Evolutionary conservation across 352 stramenopile species (phyloP), one percentile per base, ranked within the genome.

Genomic region (Phytophthora uliginosa): DNA sequence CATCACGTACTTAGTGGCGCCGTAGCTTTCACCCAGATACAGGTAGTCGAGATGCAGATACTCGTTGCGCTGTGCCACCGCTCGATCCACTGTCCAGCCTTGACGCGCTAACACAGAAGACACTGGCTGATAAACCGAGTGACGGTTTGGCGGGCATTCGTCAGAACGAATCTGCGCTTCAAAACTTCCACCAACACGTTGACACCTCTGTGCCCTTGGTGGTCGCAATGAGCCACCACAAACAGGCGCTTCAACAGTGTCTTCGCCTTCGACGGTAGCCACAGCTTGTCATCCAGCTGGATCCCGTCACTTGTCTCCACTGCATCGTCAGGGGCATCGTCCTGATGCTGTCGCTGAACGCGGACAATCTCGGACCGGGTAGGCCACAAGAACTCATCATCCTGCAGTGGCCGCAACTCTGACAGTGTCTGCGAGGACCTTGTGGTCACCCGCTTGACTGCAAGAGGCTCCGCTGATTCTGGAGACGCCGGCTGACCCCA

Each of bases 131-230:
- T 28, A 31, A 59, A 48, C 31, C 24, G 40, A 7, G 18, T 6
- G 5, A 60, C 26, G 4, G 10, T 26, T 48, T 48, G 28, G 1
- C 45, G 53, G 4, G 4, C 48, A 18, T 57, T 33, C 2, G 12
- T 40, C 6, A 58, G 13, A 4, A 2, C 45, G 10, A 50, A 36
- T 17, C 34, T 51, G 20, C 7, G 10, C 10, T 63, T 48, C 42
- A 72, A 28, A 2, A 67, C 31, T 7, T 76, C 71, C 5, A 59
- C 13, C 3, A n/a, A 28, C n/a, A 26, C n/a, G 24, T 52, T 22
- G 5, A 17, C 45, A 22, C 50, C 40, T 9, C 59, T 22, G 22
- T 40, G 56, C 28, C 63, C 58, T n/a, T 12, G 2, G 36, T 3
- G 1, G 26, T 15, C 1, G 31, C 33, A 12, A 52, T 52, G n/a